phyloP scores from a whole-genome alignment of 2,329 filamentous ascomycete genomes.

The Talaromyces amestolkiae region DNA sequence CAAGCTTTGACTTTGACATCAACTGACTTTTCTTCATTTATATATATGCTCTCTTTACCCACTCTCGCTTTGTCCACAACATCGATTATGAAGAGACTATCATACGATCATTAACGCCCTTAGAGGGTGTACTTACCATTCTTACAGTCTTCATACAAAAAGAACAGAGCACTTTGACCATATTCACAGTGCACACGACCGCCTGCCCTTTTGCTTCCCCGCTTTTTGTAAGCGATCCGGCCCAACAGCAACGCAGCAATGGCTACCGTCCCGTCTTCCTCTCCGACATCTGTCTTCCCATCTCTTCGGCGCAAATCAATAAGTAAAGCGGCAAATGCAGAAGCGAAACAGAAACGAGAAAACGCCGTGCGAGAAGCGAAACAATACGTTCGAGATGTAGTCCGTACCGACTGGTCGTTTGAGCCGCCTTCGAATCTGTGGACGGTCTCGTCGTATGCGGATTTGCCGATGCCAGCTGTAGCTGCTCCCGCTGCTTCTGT shows the following conservation, averaged over 20 bases:
- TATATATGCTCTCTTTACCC: background rate
- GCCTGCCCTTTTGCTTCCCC: background rate
- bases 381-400: conserved; percentile 38
- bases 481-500: background rate
- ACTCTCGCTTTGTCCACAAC: background rate
- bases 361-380: conserved; percentile 43
- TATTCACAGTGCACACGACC: conserved; percentile 1
- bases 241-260: background rate
- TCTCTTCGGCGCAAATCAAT: conserved; percentile 25
- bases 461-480: background rate
- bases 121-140: background rate
- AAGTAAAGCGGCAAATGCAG: conserved; percentile 18
- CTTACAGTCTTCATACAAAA: background rate
- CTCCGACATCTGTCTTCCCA: conserved; percentile 21
- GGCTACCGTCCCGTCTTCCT: conserved; percentile 16
- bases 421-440: conserved; percentile 24
- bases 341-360: conserved; percentile 35
- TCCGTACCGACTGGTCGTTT: conserved; percentile 46
- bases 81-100: conserved; percentile 7
- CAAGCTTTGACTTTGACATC: conserved; percentile 2
- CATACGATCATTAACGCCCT: background rate
- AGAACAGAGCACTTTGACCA: background rate
- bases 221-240: background rate
- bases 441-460: conserved; percentile 24
- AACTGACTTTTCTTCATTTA: background rate